These are phyloP conservation scores for Ananas comosus DNA, from an alignment of 176 grass and related monocot species.

Conservation along the genomic window DNA sequence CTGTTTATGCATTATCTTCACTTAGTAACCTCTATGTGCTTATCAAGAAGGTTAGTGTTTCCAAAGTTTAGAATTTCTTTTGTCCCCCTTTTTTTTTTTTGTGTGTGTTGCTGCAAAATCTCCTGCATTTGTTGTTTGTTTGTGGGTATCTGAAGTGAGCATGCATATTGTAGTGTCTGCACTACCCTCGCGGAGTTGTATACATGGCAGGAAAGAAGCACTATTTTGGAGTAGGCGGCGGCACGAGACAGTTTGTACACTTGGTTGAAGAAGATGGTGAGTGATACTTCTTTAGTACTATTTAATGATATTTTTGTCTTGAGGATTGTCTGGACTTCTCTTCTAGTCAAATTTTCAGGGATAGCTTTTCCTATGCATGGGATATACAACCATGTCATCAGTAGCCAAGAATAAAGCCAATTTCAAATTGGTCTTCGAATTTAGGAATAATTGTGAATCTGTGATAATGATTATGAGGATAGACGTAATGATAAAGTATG, in stretches of 20 bases:
- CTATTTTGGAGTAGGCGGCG: constrained; percentile 97
- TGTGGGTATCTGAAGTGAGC: constrained; percentile 4
- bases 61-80: constrained; percentile 7
- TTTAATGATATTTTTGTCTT: background rate
- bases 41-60: constrained; percentile 57
- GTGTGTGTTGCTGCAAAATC: background rate
- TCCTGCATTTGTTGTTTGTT: too few species aligned
- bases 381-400: background rate
- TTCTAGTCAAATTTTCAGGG: background rate
- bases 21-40: constrained; percentile 57
- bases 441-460: too few species aligned
- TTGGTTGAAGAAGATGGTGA: constrained; percentile 93
- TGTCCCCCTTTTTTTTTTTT: background rate
- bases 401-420: background rate
- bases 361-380: background rate
- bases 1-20: constrained; percentile 70
- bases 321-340: background rate
- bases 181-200: constrained; percentile 38
- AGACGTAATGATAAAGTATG: too few species aligned
- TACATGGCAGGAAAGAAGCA: constrained; percentile 95
- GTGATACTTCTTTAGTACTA: constrained; percentile 2
- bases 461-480: too few species aligned
- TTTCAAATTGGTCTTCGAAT: too few species aligned
- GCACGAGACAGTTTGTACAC: constrained; percentile 75
- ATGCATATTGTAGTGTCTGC: constrained; percentile 43